These are phyloP conservation scores for Fonsecaea pedrosoi DNA, from an alignment of 2,329 filamentous ascomycete species.

Conservation along the genomic window DNA sequence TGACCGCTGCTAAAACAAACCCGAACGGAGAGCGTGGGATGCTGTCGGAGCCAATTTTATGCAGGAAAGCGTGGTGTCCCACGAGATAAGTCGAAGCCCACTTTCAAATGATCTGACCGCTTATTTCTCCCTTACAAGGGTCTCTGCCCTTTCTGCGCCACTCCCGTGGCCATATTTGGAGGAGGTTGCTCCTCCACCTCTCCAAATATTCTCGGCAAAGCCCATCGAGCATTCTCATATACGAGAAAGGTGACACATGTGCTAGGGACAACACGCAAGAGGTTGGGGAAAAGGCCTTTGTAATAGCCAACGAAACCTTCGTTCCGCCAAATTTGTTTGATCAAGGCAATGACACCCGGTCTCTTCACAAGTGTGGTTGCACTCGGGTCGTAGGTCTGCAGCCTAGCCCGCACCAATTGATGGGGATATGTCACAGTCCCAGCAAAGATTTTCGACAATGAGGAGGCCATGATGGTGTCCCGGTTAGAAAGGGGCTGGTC, in stretches of 20 bases:
- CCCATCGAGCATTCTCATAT: conserved; percentile 86
- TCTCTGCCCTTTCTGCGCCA: conserved; percentile 23
- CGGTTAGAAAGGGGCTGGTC: conserved; percentile 65
- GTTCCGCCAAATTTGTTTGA: conserved; percentile 74
- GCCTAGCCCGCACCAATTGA: conserved; percentile 83
- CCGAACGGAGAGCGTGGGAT: conserved; percentile 3
- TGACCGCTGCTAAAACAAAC: background rate
- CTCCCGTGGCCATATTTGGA: background rate
- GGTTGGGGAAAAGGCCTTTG: conserved; percentile 84
- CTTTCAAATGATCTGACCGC: conserved; percentile 7
- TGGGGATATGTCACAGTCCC: conserved; percentile 93
- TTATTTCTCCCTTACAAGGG: conserved; percentile 14
- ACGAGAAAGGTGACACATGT: conserved; percentile 97
- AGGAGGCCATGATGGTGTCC: conserved; percentile 82
- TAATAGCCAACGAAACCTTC: conserved; percentile 89
- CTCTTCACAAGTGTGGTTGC: conserved; percentile 23
- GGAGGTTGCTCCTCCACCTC: conserved; percentile 11
- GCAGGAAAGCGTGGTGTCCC: conserved; percentile 11
- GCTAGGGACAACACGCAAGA: conserved; percentile 89
- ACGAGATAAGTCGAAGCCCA: background rate
- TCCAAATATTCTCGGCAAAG: conserved; percentile 36
- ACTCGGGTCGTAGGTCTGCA: conserved; percentile 78
- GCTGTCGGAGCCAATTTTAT: conserved; percentile 6
- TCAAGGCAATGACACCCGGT: conserved; percentile 70
- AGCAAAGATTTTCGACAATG: conserved; percentile 82